Evolutionary conservation across 2,329 filamentous ascomycete species (phyloP).

Genomic region (Phoma sp.): DNA sequence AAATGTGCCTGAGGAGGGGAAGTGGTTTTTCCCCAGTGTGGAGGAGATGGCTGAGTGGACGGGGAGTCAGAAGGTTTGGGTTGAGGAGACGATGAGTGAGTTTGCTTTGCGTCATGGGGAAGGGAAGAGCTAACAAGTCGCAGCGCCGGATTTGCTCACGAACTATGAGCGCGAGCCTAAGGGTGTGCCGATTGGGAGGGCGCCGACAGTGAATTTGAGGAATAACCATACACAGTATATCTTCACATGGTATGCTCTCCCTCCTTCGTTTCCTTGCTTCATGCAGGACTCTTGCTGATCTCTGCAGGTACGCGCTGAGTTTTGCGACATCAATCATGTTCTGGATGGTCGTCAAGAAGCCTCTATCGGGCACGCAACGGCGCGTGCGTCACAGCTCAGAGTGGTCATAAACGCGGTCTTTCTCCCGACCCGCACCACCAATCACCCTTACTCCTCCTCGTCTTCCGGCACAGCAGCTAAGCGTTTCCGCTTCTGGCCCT

Average conservation of each 20-base stretch:
- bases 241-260: constrained; percentile 79
- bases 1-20: constrained; percentile 79
- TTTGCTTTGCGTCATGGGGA: not conserved
- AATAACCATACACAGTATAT: constrained; percentile 99
- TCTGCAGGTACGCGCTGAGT: constrained; percentile 78
- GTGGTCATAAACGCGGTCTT: constrained; percentile 60
- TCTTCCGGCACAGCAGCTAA: constrained; percentile 51
- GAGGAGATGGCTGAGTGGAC: constrained; percentile 84
- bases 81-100: constrained; percentile 92
- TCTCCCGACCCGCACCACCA: constrained; percentile 2
- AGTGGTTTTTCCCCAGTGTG: constrained; percentile 96
- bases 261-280: constrained; percentile 33
- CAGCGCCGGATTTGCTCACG: constrained; percentile 79
- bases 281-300: constrained; percentile 19
- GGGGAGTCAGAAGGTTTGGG: constrained; percentile 87
- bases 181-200: constrained; percentile 86
- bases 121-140: constrained; percentile 35
- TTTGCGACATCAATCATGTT: constrained; percentile 92
- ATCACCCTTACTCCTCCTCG: constrained; percentile 51
- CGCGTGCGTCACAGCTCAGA: constrained; percentile 78
- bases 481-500: constrained; percentile 50
- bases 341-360: constrained; percentile 92
- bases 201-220: constrained; percentile 87
- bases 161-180: constrained; percentile 76
- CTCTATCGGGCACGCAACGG: constrained; percentile 72